Evolutionary conservation across 768 basidiomycete genomes (phyloP).

Genomic region (Termitomyces sp.): DNA sequence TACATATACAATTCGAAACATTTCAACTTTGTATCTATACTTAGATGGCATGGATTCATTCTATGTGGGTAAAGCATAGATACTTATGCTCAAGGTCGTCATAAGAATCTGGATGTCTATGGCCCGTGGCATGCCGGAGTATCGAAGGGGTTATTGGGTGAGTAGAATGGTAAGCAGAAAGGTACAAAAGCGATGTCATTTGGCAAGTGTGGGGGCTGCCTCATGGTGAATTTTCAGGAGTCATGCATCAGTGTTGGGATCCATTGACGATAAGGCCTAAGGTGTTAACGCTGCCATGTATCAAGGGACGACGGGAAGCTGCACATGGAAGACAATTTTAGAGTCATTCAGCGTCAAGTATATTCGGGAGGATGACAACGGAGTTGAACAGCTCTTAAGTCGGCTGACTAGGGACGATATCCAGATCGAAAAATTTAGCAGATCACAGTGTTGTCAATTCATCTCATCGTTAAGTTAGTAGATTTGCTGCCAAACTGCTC

Average conservation of each 20-base stretch:
- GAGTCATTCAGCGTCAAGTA: background rate
- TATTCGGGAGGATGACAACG: background rate
- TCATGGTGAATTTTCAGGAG: background rate
- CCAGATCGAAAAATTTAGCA: background rate
- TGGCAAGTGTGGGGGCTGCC: background rate
- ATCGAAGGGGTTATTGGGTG: background rate
- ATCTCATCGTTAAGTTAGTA: too few species aligned
- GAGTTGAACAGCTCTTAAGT: background rate
- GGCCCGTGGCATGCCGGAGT: background rate
- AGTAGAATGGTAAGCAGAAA: background rate
- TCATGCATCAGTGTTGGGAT: background rate
- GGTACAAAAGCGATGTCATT: too few species aligned
- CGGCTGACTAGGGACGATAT: too few species aligned
- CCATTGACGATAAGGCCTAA: slow-evolving; percentile 1
- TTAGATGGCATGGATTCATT: background rate
- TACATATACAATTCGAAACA: background rate
- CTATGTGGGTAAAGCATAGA: background rate
- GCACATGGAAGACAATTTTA: background rate
- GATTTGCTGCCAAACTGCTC: too few species aligned
- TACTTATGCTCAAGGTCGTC: background rate
- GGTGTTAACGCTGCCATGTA: background rate
- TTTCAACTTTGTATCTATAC: too few species aligned
- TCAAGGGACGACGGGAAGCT: background rate
- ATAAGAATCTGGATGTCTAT: background rate
- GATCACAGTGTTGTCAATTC: background rate